Evolutionary conservation across 805 yeast species (phyloP), one percentile per base, ranked within the genome.

Genomic region (Metschnikowia reukaufii): DNA sequence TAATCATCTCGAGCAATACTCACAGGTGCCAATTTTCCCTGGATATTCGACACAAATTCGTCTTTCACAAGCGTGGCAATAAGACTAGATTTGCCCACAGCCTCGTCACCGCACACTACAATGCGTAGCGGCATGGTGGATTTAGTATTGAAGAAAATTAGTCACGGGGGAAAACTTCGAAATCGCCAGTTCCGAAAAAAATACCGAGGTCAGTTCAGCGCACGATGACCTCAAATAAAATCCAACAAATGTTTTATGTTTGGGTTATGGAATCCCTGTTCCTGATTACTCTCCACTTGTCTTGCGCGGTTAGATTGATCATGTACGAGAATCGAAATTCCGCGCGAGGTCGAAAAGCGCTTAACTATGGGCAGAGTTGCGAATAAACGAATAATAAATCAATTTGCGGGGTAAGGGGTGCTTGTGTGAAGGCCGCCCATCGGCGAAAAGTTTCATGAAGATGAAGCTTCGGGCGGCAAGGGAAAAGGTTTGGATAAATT

Each of bases 21-120:
- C 10, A 94, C 81, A 2, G 95, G 87, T 0, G 97, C 96, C 2
- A 94, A 65, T 0, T 87, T 84, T 45, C 83, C 81, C 57, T 86
- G 94, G 19, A 89, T 77, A 54, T 82, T 83, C 1, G 92, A 83
- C 19, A 51, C 48, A 62, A 82, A 90, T 20, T 82, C 78, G 56
- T 88, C 96, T 63, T 90, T 92, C 27, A 89, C 84, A 19, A 94
- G 72, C 0, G 96, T 76, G 0, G 94, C 83, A 18, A 92, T 81
- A 40, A 94, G 69, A 23, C 89, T 81, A 4, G 91, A 83, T 60
- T 88, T 88, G 1, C 96, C 96, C 3, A 88, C 96, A 19, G 88
- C 86, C 50, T 88, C 95, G 67, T 94, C 99, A 9, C 99, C 99
- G 65, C 97, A 90, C 0, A 94, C 84, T 0, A 89, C 96, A 0